These are phyloP conservation scores for Candida tunisiensis DNA, from an alignment of 1,139 yeast genomes.

Conservation along the genomic window DNA sequence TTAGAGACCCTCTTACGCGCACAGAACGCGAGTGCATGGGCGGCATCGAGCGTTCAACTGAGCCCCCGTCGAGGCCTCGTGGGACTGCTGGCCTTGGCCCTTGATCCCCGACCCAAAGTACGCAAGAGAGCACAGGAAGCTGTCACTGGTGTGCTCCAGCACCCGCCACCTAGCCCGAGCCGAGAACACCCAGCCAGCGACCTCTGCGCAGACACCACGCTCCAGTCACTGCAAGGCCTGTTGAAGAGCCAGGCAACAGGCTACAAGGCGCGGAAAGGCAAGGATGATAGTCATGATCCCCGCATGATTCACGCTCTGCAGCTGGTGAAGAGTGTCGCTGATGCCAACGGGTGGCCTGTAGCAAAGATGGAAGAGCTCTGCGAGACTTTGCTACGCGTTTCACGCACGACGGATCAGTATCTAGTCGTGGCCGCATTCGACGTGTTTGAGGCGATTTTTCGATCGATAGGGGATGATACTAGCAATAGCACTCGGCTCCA, in stretches of 20 bases:
- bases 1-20: slow-evolving; percentile 65
- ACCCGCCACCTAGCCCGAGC: slow-evolving; percentile 73
- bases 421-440: slow-evolving; percentile 66
- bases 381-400: slow-evolving; percentile 55
- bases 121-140: slow-evolving; percentile 93
- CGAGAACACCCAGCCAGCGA: slow-evolving; percentile 62
- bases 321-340: slow-evolving; percentile 48
- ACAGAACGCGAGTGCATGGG: slow-evolving; percentile 74
- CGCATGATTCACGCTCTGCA: slow-evolving; percentile 64
- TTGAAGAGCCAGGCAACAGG: slow-evolving; percentile 19
- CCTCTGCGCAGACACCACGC: slow-evolving; percentile 51
- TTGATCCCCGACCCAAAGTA: slow-evolving; percentile 89
- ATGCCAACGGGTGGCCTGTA: slow-evolving; percentile 72
- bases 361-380: slow-evolving; percentile 54
- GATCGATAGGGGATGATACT: slow-evolving; percentile 50
- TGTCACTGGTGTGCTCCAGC: slow-evolving; percentile 37
- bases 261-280: slow-evolving; percentile 19
- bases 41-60: slow-evolving; percentile 26
- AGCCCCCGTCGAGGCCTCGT: slow-evolving; percentile 72
- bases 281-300: slow-evolving; percentile 22
- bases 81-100: slow-evolving; percentile 63
- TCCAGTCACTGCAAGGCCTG: slow-evolving; percentile 32
- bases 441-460: slow-evolving; percentile 75
- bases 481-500: slow-evolving; percentile 37
- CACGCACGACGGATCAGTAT: slow-evolving; percentile 73